These are phyloP conservation scores for Sporothrix variecibatus DNA, from an alignment of 2,329 filamentous ascomycete genomes.

Conservation along the genomic window DNA sequence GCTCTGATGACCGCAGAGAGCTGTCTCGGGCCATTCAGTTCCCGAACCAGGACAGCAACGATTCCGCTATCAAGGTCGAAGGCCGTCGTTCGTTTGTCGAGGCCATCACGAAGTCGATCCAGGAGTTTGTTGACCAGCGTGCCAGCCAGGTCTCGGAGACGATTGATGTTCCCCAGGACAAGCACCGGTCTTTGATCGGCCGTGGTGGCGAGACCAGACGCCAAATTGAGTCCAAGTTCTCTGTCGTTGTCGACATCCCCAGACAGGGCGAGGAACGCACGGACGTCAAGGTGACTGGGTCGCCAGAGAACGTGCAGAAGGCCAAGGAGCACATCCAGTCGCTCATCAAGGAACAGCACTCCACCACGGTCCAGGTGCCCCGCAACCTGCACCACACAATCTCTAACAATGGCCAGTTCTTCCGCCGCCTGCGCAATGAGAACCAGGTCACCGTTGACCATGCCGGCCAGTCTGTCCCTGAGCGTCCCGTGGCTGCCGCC, in stretches of 20 bases:
- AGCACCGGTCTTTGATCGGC: slow-evolving; percentile 89
- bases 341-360: slow-evolving; percentile 81
- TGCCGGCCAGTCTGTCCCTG: slow-evolving; percentile 73
- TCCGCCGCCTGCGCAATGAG: slow-evolving; percentile 85
- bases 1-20: slow-evolving; percentile 80
- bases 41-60: slow-evolving; percentile 82
- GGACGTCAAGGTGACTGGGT: slow-evolving; percentile 81
- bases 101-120: slow-evolving; percentile 80
- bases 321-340: slow-evolving; percentile 82
- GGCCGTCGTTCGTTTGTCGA: slow-evolving; percentile 82
- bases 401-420: slow-evolving; percentile 87
- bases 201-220: slow-evolving; percentile 86
- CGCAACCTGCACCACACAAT: slow-evolving; percentile 80
- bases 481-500: slow-evolving; percentile 63
- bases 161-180: slow-evolving; percentile 81
- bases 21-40: slow-evolving; percentile 92
- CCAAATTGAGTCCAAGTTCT: slow-evolving; percentile 81
- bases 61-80: slow-evolving; percentile 83
- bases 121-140: slow-evolving; percentile 78
- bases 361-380: slow-evolving; percentile 84
- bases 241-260: slow-evolving; percentile 85
- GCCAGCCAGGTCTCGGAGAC: slow-evolving; percentile 78
- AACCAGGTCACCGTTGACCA: slow-evolving; percentile 91
- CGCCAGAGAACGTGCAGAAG: slow-evolving; percentile 74
- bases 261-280: slow-evolving; percentile 83